Base-by-base conservation (phyloP, 1,139 yeast genomes). In the Lodderomyces pseudojiufengensis region DNA sequence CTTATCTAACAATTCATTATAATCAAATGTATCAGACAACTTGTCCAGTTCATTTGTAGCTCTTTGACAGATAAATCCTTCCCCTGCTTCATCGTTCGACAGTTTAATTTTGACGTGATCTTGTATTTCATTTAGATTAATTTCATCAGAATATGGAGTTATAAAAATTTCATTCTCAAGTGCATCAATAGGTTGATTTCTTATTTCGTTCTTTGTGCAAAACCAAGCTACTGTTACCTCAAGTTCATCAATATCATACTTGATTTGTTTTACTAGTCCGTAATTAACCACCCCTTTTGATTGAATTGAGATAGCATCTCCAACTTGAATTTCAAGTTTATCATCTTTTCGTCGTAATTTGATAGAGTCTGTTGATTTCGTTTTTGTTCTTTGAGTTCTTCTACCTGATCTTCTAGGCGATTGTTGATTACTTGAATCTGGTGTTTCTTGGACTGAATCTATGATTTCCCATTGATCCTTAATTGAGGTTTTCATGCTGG, bases 181-280 rank as follows among this genome's bases (percentile, higher is more conserved):
- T 8, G 24, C 24, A n/a, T 29, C 27, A 3, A 40, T 21, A n/a
- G 38, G 39, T 4, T 35, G 43, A 3, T 37, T 22, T 5, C 50
- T 56, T 6, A 63, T 47, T 27, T 65, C 67, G 1, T 39, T 6
- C 10, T 46, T 39, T 26, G 55, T 44, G 4, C 57, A 45, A 38
- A 71, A 68, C 65, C 71, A 65, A 13, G 61, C 35, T 9, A 63
- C 72, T 21, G 50, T 45, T 3, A 74, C 40, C 18, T 67, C 75
- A 3, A 73, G 43, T 24, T 51, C 52, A 27, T 59, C 60, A 18
- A 57, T 58, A 1, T 74, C 78, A 41, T 67, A 62, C 25, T 47
- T 39, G 18, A 74, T 65, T 16, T 70, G 74, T 30, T 60, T 59
- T 20, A 74, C 57, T 11, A 72, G 44, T 1, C 62, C 75, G 36